Evolutionary conservation across 495 filamentous ascomycete genomes (phyloP), one percentile per base, ranked within the genome.

Genomic region (Tuber magnatum): DNA sequence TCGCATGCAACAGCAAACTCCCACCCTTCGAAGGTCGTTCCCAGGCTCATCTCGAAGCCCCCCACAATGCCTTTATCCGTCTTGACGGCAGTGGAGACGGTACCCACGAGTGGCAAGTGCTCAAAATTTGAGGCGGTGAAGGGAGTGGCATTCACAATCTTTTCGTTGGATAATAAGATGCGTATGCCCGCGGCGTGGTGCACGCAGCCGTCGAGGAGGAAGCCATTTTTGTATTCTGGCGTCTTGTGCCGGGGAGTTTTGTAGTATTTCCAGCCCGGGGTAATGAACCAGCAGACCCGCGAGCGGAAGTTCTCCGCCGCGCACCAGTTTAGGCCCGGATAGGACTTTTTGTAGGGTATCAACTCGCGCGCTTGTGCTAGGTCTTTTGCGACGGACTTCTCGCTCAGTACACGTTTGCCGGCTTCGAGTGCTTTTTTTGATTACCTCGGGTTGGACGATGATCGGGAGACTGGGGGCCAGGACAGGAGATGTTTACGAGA

Each of bases 221-320:
- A 95, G 32, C 92, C 92, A 39, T 92, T 92, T 81, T 93, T 91
- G 80, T 93, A 88, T 46, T 86, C 84, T 0, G 92, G 92, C 22
- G 75, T 87, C 80, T 91, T 92, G 32, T 92, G 88, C 92, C 92
- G 95, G 70, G 86, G 84, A 2, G 93, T 96, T 73, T 91, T 86
- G 77, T 85, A 87, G 78, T 91, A 91, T 82, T 89, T 90, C 42
- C 83, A 85, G 8, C 87, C 88, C 18, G 80, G 79, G 83, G 86
- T 78, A 32, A 94, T 85, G 80, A 88, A 84, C 16, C 78, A 85
- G 77, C 88, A 84, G 74, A 89, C 81, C 73, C 86, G 83, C 28
- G 91, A 85, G 4, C 88, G 83, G 81, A 96, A 94, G 81, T 94
- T 93, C 85, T 94, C 93, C 0, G 90, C 93, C 22, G 94, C 89